A percentile compares a stretch with the other conserved stretches of the same genome.
Conservation (phyloP, 2,329 filamentous ascomycete species). For the Pyrenophora seminiperda region DNA sequence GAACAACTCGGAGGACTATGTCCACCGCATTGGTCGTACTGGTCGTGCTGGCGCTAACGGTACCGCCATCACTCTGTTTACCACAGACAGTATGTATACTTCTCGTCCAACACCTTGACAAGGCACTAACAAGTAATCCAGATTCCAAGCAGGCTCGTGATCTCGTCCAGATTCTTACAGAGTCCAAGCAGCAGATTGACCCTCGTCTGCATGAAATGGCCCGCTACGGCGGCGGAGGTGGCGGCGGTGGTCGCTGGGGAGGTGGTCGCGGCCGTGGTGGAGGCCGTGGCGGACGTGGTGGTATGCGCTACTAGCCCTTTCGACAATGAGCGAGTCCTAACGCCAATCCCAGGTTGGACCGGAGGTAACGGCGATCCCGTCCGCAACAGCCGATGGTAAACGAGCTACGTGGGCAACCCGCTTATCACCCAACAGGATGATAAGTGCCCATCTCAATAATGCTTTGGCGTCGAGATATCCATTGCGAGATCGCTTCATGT, state of each 20-base stretch:
- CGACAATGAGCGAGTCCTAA: conserved; percentile 21
- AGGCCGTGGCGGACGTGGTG: conserved; percentile 62
- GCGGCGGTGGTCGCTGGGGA: conserved; percentile 70
- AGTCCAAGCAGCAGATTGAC: conserved; percentile 98
- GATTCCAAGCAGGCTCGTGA: conserved; percentile 79
- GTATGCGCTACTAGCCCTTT: conserved; percentile 34
- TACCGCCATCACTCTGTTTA: conserved; percentile 98
- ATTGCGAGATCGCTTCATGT: conserved; percentile 19
- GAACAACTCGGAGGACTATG: conserved; percentile 80
- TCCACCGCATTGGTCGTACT: conserved; percentile 72
- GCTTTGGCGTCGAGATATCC: conserved; percentile 29
- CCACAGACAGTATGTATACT: conserved; percentile 87
- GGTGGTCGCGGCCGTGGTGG: conserved; percentile 71
- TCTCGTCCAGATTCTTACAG: conserved; percentile 86
- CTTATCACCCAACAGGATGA: conserved; percentile 13
- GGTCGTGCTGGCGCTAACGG: conserved; percentile 81
- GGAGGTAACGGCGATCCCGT: conserved; percentile 49
- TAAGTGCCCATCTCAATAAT: conserved; percentile 15
- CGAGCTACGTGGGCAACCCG: not conserved
- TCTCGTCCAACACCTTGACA: not conserved
- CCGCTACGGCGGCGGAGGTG: conserved; percentile 85
- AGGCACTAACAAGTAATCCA: conserved; percentile 43
- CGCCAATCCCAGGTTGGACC: conserved; percentile 37
- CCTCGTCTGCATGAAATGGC: conserved; percentile 95
- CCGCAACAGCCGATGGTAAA: conserved; percentile 51